Evolutionary conservation across 495 filamentous ascomycete species (phyloP).

Genomic region (Sabuloglossum arenarium): DNA sequence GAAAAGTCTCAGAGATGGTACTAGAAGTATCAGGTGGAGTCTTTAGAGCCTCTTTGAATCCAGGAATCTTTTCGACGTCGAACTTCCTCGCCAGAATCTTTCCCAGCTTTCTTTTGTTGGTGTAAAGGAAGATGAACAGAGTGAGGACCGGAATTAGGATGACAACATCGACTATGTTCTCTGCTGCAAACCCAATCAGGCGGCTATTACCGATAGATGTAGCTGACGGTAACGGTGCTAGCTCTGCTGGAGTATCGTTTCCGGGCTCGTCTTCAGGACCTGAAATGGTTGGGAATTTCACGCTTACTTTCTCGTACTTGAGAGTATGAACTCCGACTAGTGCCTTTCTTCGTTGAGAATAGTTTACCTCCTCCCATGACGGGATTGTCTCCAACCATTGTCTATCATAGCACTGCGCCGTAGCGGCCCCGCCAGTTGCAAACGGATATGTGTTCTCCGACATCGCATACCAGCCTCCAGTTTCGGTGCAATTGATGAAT

Average conservation of each 20-base stretch:
- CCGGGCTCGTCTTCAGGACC: conserved; percentile 9
- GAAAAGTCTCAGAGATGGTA: conserved; percentile 7
- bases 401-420: conserved; percentile 41
- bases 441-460: conserved; percentile 72
- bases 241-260: conserved; percentile 24
- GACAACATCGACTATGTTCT: conserved; percentile 30
- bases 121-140: conserved; percentile 26
- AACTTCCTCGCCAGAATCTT: conserved; percentile 29
- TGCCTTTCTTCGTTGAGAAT: conserved; percentile 25
- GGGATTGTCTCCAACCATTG: conserved; percentile 21
- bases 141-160: conserved; percentile 24
- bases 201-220: conserved; percentile 6
- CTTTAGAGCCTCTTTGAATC: conserved; percentile 21
- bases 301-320: conserved; percentile 5
- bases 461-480: conserved; percentile 83
- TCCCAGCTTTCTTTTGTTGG: conserved; percentile 27
- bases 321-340: conserved; percentile 31
- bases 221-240: background rate
- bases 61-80: conserved; percentile 30
- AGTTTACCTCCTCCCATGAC: conserved; percentile 17
- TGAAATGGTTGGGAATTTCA: conserved; percentile 14
- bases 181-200: conserved; percentile 23
- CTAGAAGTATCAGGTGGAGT: conserved; percentile 26
- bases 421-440: conserved; percentile 45
- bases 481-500: conserved; percentile 70